A percentile compares a stretch with the other conserved stretches of the same genome.
Conservation (phyloP, 2,329 filamentous ascomycete genomes). For the Trichophyton verrucosum region DNA sequence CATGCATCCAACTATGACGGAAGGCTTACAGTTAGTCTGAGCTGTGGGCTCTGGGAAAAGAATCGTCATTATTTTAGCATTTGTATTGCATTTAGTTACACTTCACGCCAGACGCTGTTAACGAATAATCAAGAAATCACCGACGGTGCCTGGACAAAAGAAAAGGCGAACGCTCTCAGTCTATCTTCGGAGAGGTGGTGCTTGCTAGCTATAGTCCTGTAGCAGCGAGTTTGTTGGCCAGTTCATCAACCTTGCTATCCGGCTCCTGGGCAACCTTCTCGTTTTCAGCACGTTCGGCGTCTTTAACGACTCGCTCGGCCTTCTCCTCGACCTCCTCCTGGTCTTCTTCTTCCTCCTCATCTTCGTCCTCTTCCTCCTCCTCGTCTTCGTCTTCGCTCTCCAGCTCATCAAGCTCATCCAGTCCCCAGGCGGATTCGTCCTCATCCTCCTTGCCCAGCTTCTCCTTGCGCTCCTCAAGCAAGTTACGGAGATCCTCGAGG, state of each 20-base stretch:
- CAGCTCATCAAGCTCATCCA: constrained; percentile 77
- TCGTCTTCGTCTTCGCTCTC: constrained; percentile 61
- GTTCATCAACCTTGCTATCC: constrained; percentile 66
- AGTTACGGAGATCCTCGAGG: constrained; percentile 53
- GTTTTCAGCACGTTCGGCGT: constrained; percentile 41
- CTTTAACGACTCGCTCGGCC: constrained; percentile 58
- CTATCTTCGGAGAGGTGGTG: too few relatives aligned
- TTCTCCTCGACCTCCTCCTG: constrained; percentile 53
- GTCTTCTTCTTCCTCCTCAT: constrained; percentile 57
- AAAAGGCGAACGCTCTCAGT: too few relatives aligned
- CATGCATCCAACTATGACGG: neutral
- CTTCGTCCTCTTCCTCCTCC: constrained; percentile 42
- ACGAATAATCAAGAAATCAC: too few relatives aligned
- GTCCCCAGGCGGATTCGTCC: constrained; percentile 68
- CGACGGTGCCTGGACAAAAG: too few relatives aligned
- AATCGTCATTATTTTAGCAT: too few relatives aligned
- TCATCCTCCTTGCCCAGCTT: constrained; percentile 48
- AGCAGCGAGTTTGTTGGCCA: constrained; percentile 65
- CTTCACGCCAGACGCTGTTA: neutral
- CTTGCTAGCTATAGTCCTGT: constrained; percentile 30
- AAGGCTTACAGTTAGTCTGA: neutral
- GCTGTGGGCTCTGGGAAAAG: neutral
- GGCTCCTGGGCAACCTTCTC: constrained; percentile 59
- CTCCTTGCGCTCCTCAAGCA: constrained; percentile 69
- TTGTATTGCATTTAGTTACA: too few relatives aligned